These are phyloP conservation scores for Nakaseomyces delphensis DNA, from an alignment of 1,139 yeast species.

Conservation along the genomic window DNA sequence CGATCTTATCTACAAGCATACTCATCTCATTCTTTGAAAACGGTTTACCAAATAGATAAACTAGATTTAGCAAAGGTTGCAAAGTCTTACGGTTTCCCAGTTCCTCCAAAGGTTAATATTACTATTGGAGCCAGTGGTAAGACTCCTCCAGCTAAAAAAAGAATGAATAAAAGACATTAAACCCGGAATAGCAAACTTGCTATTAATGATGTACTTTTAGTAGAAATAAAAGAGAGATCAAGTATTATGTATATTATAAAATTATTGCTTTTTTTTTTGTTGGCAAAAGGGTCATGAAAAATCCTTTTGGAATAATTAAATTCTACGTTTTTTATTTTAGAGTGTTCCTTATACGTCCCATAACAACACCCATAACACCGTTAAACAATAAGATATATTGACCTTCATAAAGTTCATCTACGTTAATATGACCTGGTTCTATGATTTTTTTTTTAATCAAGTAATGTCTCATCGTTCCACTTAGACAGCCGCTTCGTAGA, in stretches of 20 bases:
- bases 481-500: constrained; percentile 67
- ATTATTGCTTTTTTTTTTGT: neutral
- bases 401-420: constrained; percentile 46
- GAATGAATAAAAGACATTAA: constrained; percentile 18
- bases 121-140: constrained; percentile 90
- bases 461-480: constrained; percentile 72
- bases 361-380: constrained; percentile 73
- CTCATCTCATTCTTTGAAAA: constrained; percentile 90
- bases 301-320: too few relatives aligned
- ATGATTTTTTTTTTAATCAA: constrained; percentile 49
- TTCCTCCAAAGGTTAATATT: constrained; percentile 95
- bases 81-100: constrained; percentile 85
- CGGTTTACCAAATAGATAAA: constrained; percentile 93
- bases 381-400: constrained; percentile 66
- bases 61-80: constrained; percentile 92
- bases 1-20: constrained; percentile 94
- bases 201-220: constrained; percentile 7
- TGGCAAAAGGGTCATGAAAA: neutral
- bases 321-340: neutral
- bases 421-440: constrained; percentile 44
- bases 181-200: neutral
- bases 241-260: constrained; percentile 9
- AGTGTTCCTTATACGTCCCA: constrained; percentile 34
- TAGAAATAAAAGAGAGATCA: constrained; percentile 6
- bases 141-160: constrained; percentile 33